phyloP scores from a whole-genome alignment of 2,329 filamentous ascomycete species.

The Ilyonectria mors-panacis region DNA sequence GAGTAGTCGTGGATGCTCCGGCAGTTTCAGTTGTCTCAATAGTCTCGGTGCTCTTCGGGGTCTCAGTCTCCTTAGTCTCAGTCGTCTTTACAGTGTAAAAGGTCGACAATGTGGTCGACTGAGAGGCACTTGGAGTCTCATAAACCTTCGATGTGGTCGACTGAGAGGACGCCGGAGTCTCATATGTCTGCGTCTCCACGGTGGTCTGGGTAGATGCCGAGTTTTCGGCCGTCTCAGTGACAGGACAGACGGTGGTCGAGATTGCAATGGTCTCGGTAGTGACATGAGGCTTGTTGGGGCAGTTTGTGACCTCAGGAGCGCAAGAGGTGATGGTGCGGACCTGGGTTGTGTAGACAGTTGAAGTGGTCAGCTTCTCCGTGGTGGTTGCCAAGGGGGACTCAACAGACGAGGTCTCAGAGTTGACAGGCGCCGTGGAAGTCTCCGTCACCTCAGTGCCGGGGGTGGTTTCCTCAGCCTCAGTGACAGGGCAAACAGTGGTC shows the following conservation, averaged over 20 bases:
- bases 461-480: constrained; percentile 27
- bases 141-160: too few relatives aligned
- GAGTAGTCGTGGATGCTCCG: not conserved
- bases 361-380: constrained; percentile 45
- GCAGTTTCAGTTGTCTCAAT: not conserved
- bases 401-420: not conserved
- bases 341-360: constrained; percentile 51
- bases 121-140: too few relatives aligned
- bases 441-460: not conserved
- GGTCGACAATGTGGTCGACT: not conserved
- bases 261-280: constrained; percentile 49
- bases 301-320: constrained; percentile 49
- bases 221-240: not conserved
- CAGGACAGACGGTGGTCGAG: constrained; percentile 51
- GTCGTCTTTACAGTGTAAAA: not conserved
- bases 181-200: not conserved
- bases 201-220: not conserved
- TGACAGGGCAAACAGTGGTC: constrained; percentile 41
- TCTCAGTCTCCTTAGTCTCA: not conserved
- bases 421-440: not conserved
- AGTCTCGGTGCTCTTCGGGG: not conserved
- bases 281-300: constrained; percentile 47
- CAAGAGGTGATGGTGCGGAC: constrained; percentile 50
- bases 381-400: not conserved
- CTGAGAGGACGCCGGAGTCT: not conserved